Base-by-base conservation (phyloP, 192 early-diverging fungal species). In the Mycoemilia scoparia region DNA sequence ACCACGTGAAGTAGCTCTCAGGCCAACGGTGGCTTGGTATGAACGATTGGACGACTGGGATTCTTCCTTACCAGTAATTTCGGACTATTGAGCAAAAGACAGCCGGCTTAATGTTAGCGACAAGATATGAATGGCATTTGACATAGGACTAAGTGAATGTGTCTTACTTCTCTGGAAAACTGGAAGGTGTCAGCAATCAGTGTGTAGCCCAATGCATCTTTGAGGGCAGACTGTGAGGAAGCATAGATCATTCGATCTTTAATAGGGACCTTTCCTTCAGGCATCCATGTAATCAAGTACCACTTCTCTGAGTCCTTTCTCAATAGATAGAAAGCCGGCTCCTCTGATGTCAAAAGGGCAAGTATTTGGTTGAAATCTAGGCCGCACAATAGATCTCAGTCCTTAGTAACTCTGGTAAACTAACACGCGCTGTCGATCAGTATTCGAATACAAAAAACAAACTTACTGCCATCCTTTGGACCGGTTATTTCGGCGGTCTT, bases 251-350 rank as follows among this genome's bases (percentile, higher is more conserved):
- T 66, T 22, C 54, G 45, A 14, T 57, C 55, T 31, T 47, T 56
- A 5, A 57, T 48, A 6, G 54, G 42, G 13, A 66, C 57, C 26
- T 56, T 50, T 20, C 49, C 53, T 30, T 66, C 63, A 1, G 63
- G 63, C 48, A 66, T 56, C 63, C 63, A 66, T 10, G 53, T 56
- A 29, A 60, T 43, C 18, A 66, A 39, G 24, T 57, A 65, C 62
- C 62, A 65, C 3, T 43, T 39, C 7, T 39, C 33, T 1, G 33
- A 16, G 22, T 27, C 47, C 2, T 49, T 49, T 13, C 57, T 48
- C 18, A 66, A 43, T 37, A 66, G 29, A 13, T 59, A 45, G 30
- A 59, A 59, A 13, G 56, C 49, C 3, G 57, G 48, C 5, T 34
- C 29, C 29, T 40, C 35, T 5, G 29, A 27, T 18, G 24, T 19